Base-by-base conservation (phyloP, 2,329 filamentous ascomycete genomes). In the Colletotrichum orchidophilum region DNA sequence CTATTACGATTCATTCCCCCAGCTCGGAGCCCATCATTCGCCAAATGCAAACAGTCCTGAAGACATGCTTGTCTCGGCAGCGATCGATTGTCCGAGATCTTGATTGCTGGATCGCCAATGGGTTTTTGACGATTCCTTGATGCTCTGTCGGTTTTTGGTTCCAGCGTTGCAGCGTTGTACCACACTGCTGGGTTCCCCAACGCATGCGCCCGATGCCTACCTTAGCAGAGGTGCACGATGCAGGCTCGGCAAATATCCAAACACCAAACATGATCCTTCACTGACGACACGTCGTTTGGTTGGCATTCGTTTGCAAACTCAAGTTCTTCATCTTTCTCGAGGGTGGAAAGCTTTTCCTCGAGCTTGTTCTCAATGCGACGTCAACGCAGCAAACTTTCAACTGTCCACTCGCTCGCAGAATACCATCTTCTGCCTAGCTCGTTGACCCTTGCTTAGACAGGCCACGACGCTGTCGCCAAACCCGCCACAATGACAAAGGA, bases 21-120 rank as follows among this genome's bases (percentile, higher is more conserved):
- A 15, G n/a, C 42, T 15, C 46, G 27, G 39, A 59, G 24, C 33
- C 52, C 21, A 11, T 49, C 54, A 60, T 63, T 42, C 54, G 58
- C 53, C 49, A 59, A 55, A 29, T 15, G 39, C 54, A 55, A 46
- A 31, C 18, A 59, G 27, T 29, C 29, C 15, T 18, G 33, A 27
- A 46, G 46, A 24, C 21, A 21, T 54, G 52, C 42, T 62, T 71
- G 69, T 69, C 46, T 68, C 64, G 64, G 53, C 64, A 69, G 26
- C 46, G 58, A 68, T 71, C 64, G 39, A 69, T 63, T 57, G 68
- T 59, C 58, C 52, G 58, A 68, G 69, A 71, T 71, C 64, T 63
- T 59, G 63, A 55, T 61, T 35, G 53, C 58, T 59, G 46, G 46
- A 71, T 63, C 52, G 42, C 29, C 52, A 26, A 53, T 63, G 33